A percentile compares a stretch with the other conserved stretches of the same genome.
Evolutionary conservation across 75 land plant genomes (phyloP).

Genomic region (Cryptomeria japonica): DNA sequence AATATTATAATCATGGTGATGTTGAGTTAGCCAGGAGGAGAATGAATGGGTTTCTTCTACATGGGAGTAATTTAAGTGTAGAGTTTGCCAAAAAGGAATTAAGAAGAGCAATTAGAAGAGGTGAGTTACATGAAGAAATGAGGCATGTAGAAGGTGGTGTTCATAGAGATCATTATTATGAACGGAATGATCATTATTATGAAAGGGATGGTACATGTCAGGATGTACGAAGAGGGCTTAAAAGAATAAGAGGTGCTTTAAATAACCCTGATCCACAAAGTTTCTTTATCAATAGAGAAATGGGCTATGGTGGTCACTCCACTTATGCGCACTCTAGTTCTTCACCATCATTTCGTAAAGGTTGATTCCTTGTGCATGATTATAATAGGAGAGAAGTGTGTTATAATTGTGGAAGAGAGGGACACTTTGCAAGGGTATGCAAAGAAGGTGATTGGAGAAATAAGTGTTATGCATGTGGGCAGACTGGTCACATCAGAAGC

Average conservation of each 20-base stretch:
- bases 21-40: neutral
- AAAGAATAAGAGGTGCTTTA: neutral
- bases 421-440: neutral
- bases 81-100: neutral
- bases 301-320: neutral
- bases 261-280: neutral
- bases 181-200: neutral
- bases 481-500: neutral
- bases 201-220: neutral
- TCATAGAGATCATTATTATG: neutral
- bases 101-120: neutral
- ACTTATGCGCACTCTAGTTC: neutral
- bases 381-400: neutral
- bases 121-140: neutral
- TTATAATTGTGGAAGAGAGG: neutral
- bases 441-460: slow-evolving; percentile 4
- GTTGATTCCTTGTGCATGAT: neutral
- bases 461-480: slow-evolving; percentile 2
- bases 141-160: neutral
- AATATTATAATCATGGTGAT: neutral
- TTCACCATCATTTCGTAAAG: neutral
- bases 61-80: neutral
- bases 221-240: neutral
- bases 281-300: neutral
- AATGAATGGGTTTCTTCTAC: neutral